Evolutionary conservation across 805 yeast genomes (phyloP).

Genomic region (Cyberlindnera euphorbiiphila): DNA sequence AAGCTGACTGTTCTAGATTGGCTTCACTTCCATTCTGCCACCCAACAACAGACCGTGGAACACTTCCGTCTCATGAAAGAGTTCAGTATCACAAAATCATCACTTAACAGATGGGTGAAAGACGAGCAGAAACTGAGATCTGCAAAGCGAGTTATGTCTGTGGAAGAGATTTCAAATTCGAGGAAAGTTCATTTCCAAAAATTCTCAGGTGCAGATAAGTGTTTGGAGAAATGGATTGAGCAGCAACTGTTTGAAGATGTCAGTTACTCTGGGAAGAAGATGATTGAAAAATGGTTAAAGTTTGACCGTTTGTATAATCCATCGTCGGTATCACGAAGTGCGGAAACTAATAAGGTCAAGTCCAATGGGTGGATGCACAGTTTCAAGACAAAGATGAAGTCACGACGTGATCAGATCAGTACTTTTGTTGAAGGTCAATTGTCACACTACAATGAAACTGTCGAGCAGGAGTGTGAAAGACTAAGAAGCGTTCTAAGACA

Average conservation of each 20-base stretch:
- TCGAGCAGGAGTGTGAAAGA: constrained; percentile 17
- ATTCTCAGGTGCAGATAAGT: constrained; percentile 33
- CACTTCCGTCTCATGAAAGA: constrained; percentile 30
- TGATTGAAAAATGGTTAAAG: constrained; percentile 29
- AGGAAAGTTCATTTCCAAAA: constrained; percentile 21
- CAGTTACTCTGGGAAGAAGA: constrained; percentile 28
- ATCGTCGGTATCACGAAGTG: background rate
- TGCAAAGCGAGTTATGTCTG: constrained; percentile 27
- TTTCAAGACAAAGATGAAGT: constrained; percentile 32
- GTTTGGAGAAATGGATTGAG: constrained; percentile 35
- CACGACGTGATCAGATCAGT: constrained; percentile 28
- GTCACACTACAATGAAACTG: constrained; percentile 1
- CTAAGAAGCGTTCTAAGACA: constrained; percentile 17
- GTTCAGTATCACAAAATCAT: constrained; percentile 37
- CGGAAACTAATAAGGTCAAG: constrained; percentile 17
- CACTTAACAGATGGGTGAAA: constrained; percentile 38
- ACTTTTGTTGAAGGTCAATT: constrained; percentile 21
- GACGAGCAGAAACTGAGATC: constrained; percentile 31
- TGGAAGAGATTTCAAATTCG: constrained; percentile 22
- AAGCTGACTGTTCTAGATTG: constrained; percentile 23
- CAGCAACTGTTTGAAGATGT: constrained; percentile 32
- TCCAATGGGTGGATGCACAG: constrained; percentile 41
- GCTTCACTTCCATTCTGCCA: constrained; percentile 30
- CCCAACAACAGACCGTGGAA: constrained; percentile 34
- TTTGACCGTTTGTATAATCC: constrained; percentile 23